Evolutionary conservation across 208 protist species (phyloP).

Genomic region (Trypanosoma platydactyli): DNA sequence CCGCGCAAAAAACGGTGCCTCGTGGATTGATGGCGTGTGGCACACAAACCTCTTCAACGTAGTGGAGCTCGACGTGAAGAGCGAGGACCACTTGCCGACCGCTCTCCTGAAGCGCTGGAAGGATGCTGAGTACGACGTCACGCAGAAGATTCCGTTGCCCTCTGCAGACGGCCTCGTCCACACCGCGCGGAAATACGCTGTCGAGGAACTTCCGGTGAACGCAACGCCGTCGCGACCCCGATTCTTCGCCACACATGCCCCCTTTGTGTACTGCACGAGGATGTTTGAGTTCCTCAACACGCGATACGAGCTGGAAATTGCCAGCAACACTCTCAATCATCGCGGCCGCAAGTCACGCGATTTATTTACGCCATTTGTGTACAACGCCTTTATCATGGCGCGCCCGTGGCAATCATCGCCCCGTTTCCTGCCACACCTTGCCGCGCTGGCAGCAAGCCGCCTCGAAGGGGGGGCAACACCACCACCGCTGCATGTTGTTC

Average conservation of each 20-base stretch:
- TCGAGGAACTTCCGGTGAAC: constrained; percentile 7
- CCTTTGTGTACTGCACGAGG: constrained; percentile 65
- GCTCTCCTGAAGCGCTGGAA: constrained; percentile 25
- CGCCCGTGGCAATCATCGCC: constrained; percentile 59
- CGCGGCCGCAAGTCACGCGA: constrained; percentile 34
- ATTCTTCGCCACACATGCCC: constrained; percentile 56
- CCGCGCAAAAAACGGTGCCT: not conserved
- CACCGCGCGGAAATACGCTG: not conserved
- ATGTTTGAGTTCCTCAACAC: constrained; percentile 44
- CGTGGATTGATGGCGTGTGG: constrained; percentile 38
- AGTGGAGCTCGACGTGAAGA: constrained; percentile 35
- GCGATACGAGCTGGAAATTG: constrained; percentile 46
- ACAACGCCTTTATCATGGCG: constrained; percentile 66
- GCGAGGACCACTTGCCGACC: constrained; percentile 32
- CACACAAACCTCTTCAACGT: constrained; percentile 48
- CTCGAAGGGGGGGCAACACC: not conserved
- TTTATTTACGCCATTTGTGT: constrained; percentile 56
- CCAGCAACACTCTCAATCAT: constrained; percentile 27
- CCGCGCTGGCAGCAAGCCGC: constrained; percentile 25
- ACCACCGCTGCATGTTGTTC: constrained; percentile 23
- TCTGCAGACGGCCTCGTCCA: constrained; percentile 15
- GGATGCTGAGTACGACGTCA: constrained; percentile 6
- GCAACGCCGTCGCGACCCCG: constrained; percentile 21
- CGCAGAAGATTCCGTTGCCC: constrained; percentile 30
- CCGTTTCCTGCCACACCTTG: constrained; percentile 41